Base-by-base conservation (phyloP, 2,329 filamentous ascomycete species). In the Neofusicoccum sp. region DNA sequence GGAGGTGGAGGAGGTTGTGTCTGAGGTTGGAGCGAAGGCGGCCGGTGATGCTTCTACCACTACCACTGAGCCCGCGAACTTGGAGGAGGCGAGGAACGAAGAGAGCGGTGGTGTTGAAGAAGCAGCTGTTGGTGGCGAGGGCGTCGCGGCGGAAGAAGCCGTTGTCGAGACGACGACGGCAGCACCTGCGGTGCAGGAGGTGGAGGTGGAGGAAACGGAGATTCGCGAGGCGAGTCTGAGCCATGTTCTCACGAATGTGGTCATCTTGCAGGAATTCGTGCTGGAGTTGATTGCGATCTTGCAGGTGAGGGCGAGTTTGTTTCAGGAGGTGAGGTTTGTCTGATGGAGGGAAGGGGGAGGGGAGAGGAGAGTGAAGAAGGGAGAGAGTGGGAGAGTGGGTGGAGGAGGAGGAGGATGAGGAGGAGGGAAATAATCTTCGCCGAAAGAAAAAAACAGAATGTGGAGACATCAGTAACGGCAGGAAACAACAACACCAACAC, bases 231-330 rank as follows among this genome's bases (percentile, higher is more conserved):
- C 77, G 12, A 80, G 75, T 63, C 65, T 82, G 31, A 70, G 79
- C 60, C 79, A 82, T 65, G 75, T 82, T 31, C 69, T 81, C 34
- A 82, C 79, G 8, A 82, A 82, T 62, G 75, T 79, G 41, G 77
- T 81, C 5, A 72, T 82, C 8, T 62, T 82, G 64, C 80, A 82
- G 65, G 77, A 81, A 62, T 82, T 82, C 63, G 72, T 80, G 20
- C 66, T 81, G 51, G 80, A 82, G 67, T 61, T 82, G 11, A 74
- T 78, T 9, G 79, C 79, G 4, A 69, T 81, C 58, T 65, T 82
- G 68, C 79, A 81, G 64, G 73, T 80, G 1, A 69, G 80, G 34
- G 79, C 79, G 4, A 78, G 77, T 57, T 70, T 82, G 44, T 76
- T 81, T 47, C 73, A 74, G 44, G 80, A 82, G 64, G 74, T 82